A percentile compares a stretch with the other conserved stretches of the same genome.
These are phyloP conservation scores for Nitzschia sp. DNA, from an alignment of 108 stramenopile species.

Conservation along the genomic window DNA sequence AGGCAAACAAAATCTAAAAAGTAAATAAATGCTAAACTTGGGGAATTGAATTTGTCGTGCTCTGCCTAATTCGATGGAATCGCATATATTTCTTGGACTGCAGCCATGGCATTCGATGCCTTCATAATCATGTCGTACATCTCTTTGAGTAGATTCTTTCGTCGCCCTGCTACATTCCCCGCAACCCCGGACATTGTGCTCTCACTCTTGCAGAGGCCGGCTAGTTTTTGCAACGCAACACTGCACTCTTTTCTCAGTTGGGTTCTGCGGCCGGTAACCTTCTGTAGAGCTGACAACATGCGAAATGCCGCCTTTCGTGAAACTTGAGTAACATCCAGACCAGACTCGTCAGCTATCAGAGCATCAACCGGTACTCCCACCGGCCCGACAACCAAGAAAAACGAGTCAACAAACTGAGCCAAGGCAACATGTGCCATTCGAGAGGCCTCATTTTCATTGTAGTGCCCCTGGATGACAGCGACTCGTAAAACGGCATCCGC, in stretches of 20 bases:
- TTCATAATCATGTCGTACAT: constrained; percentile 52
- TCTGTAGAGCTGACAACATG: constrained; percentile 48
- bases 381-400: constrained; percentile 66
- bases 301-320: constrained; percentile 62
- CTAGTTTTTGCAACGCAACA: constrained; percentile 53
- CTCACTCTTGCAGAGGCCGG: constrained; percentile 65
- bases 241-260: constrained; percentile 42
- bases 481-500: constrained; percentile 64
- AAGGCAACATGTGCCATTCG: constrained; percentile 44
- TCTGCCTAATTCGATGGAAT: neutral
- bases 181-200: constrained; percentile 43
- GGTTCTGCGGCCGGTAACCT: constrained; percentile 35
- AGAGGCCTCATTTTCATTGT: constrained; percentile 45
- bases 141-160: constrained; percentile 63
- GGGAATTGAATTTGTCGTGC: neutral
- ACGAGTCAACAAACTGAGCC: constrained; percentile 54
- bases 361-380: constrained; percentile 75
- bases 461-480: constrained; percentile 46
- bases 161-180: constrained; percentile 49
- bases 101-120: constrained; percentile 35
- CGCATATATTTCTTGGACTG: neutral
- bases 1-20: constrained; percentile 18
- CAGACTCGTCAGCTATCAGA: constrained; percentile 47
- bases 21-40: neutral
- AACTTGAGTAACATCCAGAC: constrained; percentile 51